Evolutionary conservation across 2,329 filamentous ascomycete species (phyloP).

Genomic region (Colletotrichum orchidophilum): DNA sequence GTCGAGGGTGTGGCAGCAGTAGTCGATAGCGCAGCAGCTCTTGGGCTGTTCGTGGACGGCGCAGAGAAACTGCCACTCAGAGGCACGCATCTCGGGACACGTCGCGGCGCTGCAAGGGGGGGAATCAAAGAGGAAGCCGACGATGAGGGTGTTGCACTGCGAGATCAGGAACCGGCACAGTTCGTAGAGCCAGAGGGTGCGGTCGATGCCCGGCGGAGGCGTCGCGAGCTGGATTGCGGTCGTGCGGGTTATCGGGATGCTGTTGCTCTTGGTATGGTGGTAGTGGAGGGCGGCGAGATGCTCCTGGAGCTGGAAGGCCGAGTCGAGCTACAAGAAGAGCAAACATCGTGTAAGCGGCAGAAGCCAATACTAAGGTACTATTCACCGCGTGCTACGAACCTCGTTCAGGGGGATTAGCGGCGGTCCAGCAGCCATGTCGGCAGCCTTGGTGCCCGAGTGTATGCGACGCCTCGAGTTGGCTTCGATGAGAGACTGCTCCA

Average conservation of each 20-base stretch:
- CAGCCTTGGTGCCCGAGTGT: constrained; percentile 89
- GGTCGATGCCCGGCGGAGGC: constrained; percentile 83
- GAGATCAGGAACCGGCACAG: constrained; percentile 95
- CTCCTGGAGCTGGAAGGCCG: constrained; percentile 96
- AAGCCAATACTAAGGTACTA: constrained; percentile 4
- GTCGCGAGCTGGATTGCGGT: constrained; percentile 81
- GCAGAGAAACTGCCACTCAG: constrained; percentile 98
- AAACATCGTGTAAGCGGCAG: constrained; percentile 2
- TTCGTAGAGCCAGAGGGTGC: constrained; percentile 95
- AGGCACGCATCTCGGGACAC: constrained; percentile 97
- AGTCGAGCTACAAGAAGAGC: constrained; percentile 77
- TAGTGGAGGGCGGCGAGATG: constrained; percentile 94
- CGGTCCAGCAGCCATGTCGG: constrained; percentile 91
- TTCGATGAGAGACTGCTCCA: constrained; percentile 72
- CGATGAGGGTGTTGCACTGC: constrained; percentile 91
- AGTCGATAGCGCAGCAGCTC: constrained; percentile 97
- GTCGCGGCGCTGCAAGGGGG: constrained; percentile 89
- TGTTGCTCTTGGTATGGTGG: constrained; percentile 75
- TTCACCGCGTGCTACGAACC: constrained; percentile 58
- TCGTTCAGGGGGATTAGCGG: constrained; percentile 87
- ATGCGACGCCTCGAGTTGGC: constrained; percentile 84
- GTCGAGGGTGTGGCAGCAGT: constrained; percentile 98
- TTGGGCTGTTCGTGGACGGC: constrained; percentile 97
- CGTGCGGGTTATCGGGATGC: constrained; percentile 77
- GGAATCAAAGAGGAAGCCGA: constrained; percentile 90